Evolutionary conservation across 257 asterid genomes (phyloP), one percentile per base, ranked within the genome.

Genomic region (Gentiana dahurica): DNA sequence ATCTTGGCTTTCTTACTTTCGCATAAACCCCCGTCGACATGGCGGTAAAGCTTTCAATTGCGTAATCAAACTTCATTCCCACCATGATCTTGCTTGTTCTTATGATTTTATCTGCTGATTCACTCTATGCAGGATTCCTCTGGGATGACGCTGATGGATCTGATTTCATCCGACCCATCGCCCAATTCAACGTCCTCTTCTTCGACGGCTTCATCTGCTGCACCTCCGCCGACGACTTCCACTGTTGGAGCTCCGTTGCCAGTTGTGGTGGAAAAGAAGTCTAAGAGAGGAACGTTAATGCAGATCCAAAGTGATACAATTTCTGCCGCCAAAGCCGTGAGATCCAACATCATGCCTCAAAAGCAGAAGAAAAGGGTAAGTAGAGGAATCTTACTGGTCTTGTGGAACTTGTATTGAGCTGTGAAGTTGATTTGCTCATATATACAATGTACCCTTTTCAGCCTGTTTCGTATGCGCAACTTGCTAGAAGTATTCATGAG

Each of bases 391-490:
- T 48, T 5, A 2, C 43, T 63, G 46, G 3, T 32, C 10, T 7
- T 57, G 44, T 59, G 12, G 33, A 10, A 8, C 10, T 13, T 65
- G 53, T 4, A 34, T 46, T 59, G 8, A 13, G 53, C 5, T 59
- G 55, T 49, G 47, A 37, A 60, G 39, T 12, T 48, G 36, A 56
- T 36, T 62, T 37, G 53, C 41, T 68, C 46, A 1, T 53, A 24
- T 24, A 24, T 24, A 24, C 24, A 24, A 24, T 24, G 24, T 24
- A 24, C 24, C 24, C 50, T 61, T 68, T 59, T 52, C 93, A 92
- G 90, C 94, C 99, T 2, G 99, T 92, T 68, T 92, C 99, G 38
- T 92, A 92, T 68, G 99, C 97, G 39, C 99, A 92, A 82, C 97
- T 92, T 70, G 99, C 97, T 8, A 79, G 99, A 81, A 92, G 95